A percentile compares a stretch with the other conserved stretches of the same genome.
Evolutionary conservation across 257 asterid genomes (phyloP).

Genomic region (Przewalskia tangutica): DNA sequence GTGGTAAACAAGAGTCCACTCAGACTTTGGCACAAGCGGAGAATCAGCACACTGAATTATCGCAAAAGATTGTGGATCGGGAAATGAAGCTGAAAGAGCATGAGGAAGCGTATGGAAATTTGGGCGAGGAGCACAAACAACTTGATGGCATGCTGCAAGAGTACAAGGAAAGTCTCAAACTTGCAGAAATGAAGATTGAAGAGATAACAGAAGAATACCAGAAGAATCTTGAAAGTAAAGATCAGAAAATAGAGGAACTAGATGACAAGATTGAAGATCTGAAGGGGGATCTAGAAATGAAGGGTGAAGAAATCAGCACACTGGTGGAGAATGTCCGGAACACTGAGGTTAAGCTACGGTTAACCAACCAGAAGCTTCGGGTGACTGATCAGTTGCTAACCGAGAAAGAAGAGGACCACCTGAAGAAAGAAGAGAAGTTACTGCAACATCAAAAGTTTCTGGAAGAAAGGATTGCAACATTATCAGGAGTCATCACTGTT

Average conservation of each 20-base stretch:
- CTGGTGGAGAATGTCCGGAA: slow-evolving; percentile 55
- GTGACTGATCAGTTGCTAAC: slow-evolving; percentile 64
- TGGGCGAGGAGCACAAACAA: slow-evolving; percentile 20
- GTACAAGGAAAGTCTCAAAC: slow-evolving; percentile 36
- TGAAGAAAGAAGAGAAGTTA: slow-evolving; percentile 59
- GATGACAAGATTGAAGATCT: slow-evolving; percentile 8
- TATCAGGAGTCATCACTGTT: slow-evolving; percentile 28
- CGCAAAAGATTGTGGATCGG: too few relatives aligned
- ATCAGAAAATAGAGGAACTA: background rate
- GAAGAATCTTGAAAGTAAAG: slow-evolving; percentile 22
- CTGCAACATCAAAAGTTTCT: slow-evolving; percentile 37
- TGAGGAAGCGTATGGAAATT: too few relatives aligned
- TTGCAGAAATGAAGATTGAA: slow-evolving; percentile 37
- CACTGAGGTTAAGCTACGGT: slow-evolving; percentile 77
- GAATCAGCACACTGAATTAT: too few relatives aligned
- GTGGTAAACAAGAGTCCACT: too few relatives aligned
- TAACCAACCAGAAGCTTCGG: slow-evolving; percentile 73
- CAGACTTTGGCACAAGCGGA: too few relatives aligned
- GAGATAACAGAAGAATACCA: slow-evolving; percentile 38
- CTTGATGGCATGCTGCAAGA: slow-evolving; percentile 26
- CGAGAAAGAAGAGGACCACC: slow-evolving; percentile 55
- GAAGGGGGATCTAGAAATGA: slow-evolving; percentile 69
- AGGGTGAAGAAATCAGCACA: slow-evolving; percentile 53
- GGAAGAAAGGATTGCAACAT: slow-evolving; percentile 32
- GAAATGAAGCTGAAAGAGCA: too few relatives aligned